phyloP scores from a whole-genome alignment of 768 basidiomycete genomes.

The Xerocomus potaroensis region DNA sequence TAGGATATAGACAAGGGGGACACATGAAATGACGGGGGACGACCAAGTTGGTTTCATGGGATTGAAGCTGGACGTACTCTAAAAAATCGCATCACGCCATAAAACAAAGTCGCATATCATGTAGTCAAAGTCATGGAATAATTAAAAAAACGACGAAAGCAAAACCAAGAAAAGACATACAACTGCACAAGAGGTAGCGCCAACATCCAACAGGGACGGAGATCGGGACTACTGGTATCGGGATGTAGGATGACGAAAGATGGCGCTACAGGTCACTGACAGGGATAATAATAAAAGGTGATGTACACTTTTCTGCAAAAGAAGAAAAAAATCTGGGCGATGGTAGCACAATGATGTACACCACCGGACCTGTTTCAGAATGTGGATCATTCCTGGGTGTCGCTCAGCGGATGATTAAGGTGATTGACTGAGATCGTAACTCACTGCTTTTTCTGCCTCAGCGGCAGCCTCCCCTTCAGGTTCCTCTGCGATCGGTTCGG shows the following conservation, averaged over 20 bases:
- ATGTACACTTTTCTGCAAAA: constrained; percentile 32
- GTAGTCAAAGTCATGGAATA: constrained; percentile 9
- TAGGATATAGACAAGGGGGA: constrained; percentile 16
- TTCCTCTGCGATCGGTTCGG: constrained; percentile 54
- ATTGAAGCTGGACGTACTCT: constrained; percentile 4
- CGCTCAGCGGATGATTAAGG: not conserved
- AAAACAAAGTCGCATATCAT: constrained; percentile 14
- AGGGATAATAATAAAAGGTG: constrained; percentile 33
- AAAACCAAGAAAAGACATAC: constrained; percentile 26
- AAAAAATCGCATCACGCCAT: constrained; percentile 10
- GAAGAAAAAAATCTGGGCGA: constrained; percentile 11
- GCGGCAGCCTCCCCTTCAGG: constrained; percentile 42
- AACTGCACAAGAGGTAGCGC: constrained; percentile 18
- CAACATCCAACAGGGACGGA: constrained; percentile 4
- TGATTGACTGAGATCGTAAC: constrained; percentile 6
- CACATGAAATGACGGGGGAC: constrained; percentile 9
- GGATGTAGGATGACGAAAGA: constrained; percentile 6
- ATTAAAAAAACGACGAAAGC: constrained; percentile 17
- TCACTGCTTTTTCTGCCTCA: constrained; percentile 33
- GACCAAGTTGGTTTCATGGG: constrained; percentile 1
- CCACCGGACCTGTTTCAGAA: constrained; percentile 11
- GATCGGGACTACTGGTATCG: constrained; percentile 16
- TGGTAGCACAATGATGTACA: constrained; percentile 12
- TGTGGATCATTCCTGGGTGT: constrained; percentile 19
- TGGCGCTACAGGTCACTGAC: constrained; percentile 25